Evolutionary conservation across 352 stramenopile species (phyloP).

Genomic region (Pythium folliculosum): DNA sequence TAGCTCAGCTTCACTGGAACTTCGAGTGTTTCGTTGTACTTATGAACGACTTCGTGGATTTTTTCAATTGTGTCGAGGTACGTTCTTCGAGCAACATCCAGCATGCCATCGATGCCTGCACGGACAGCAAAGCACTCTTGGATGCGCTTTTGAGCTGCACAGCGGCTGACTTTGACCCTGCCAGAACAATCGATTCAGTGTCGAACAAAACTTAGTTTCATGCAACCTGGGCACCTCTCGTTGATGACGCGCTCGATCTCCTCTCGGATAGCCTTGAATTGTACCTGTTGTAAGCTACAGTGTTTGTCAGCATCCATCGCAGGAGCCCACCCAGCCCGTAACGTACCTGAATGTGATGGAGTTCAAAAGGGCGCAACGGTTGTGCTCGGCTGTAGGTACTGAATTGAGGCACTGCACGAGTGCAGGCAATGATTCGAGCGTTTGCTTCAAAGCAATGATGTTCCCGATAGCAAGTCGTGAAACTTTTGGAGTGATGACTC

Average conservation of each 20-base stretch:
- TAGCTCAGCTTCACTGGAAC: conserved; percentile 75
- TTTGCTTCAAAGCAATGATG: conserved; percentile 84
- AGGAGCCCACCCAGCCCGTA: not conserved
- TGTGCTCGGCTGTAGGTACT: conserved; percentile 20
- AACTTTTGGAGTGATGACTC: conserved; percentile 66
- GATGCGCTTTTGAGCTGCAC: conserved; percentile 77
- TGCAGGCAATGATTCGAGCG: conserved; percentile 63
- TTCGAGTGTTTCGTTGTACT: conserved; percentile 70
- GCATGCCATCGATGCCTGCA: conserved; percentile 82
- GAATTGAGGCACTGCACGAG: conserved; percentile 53
- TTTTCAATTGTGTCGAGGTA: conserved; percentile 85
- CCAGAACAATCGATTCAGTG: not conserved
- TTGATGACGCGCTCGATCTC: conserved; percentile 81
- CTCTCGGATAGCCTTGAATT: conserved; percentile 1
- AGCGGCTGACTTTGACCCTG: conserved; percentile 68
- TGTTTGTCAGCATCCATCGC: not conserved
- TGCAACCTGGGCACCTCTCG: conserved; percentile 42
- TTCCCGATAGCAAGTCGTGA: conserved; percentile 76
- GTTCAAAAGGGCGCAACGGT: conserved; percentile 48
- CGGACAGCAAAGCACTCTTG: conserved; percentile 84
- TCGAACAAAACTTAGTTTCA: not conserved
- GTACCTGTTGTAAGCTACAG: conserved; percentile 17
- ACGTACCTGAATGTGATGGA: conserved; percentile 65
- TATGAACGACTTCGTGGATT: conserved; percentile 74
- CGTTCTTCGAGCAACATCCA: conserved; percentile 77